Conservation (phyloP, 371 early-diverging fungal genomes). For the Mucor plumbeus region DNA sequence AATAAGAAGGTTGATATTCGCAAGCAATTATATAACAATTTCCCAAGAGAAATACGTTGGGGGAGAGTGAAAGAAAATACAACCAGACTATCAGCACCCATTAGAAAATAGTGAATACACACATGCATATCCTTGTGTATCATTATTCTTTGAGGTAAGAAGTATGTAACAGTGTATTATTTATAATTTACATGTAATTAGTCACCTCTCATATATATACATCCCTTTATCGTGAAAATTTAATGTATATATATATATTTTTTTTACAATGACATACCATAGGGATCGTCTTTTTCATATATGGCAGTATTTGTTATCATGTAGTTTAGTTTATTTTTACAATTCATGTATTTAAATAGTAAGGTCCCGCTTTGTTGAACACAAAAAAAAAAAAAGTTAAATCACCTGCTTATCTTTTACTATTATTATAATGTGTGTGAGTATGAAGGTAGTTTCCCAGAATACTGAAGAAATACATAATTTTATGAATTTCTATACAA, state of each 20-base stretch:
- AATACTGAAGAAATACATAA: not conserved
- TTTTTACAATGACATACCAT: not conserved
- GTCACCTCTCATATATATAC: too few relatives aligned
- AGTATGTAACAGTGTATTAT: too few relatives aligned
- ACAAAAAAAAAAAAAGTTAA: not conserved
- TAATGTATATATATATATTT: too few relatives aligned
- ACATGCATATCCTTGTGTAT: too few relatives aligned
- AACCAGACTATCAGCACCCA: too few relatives aligned
- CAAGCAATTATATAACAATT: not conserved
- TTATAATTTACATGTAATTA: too few relatives aligned
- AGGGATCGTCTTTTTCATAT: not conserved
- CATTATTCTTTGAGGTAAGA: too few relatives aligned
- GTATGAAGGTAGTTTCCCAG: not conserved
- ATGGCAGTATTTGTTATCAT: not conserved
- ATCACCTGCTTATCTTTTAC: not conserved
- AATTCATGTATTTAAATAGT: not conserved
- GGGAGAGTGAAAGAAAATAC: not conserved
- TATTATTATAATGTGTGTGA: not conserved
- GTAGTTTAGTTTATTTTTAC: not conserved
- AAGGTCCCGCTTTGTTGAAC: not conserved
- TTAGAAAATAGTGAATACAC: too few relatives aligned
- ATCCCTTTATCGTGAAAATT: too few relatives aligned
- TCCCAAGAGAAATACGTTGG: not conserved
- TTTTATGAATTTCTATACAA: not conserved
- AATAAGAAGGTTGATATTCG: not conserved